Evolutionary conservation across 2,329 filamentous ascomycete species (phyloP), one percentile per base, ranked within the genome.

Genomic region (Mycosphaerella arachidis): DNA sequence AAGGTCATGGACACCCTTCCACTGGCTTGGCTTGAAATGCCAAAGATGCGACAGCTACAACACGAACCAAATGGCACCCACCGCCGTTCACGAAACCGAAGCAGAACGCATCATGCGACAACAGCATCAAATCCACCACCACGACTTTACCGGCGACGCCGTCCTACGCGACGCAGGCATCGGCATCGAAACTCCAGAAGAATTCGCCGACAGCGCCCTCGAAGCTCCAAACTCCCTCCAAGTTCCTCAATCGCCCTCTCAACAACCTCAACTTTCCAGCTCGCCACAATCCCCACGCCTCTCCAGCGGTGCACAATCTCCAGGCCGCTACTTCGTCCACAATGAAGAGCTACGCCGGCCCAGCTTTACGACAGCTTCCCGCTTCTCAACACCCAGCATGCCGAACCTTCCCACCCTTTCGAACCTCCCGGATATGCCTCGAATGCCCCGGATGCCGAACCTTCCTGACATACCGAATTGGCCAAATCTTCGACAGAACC

Each of bases 21-120:
- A 99, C 75, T 99, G 94, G 91, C 80, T 97, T 4, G 94, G 94
- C 0, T 80, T 96, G 50, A 96, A 96, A 75, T 99, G 94, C 72
- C 86, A 79, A 52, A 75, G 82, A 68, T 86, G 79, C 68, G 79
- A 81, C 59, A 78, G 78, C 18, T 82, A 81, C 73, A 82, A 82
- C 61, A 82, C 79, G 9, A 79, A 77, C 53, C 79, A 81, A 62
- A 71, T 80, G 55, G 75, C 77, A 0, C 75, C 79, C 0, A 68
- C 79, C 13, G 76, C 75, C 33, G 74, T 67, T 6, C 66, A 68
- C 29, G 72, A 73, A 37, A 72, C 68, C 0, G 71, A 73, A 56
- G 66, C 70, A n/a, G 71, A 72, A 55, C 64, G 71, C 6, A 56
- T 69, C 37, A 63, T 72, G 35, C 63, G 69, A n/a, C 67, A 69